Evolutionary conservation across 2,329 filamentous ascomycete genomes (phyloP).

Genomic region (Xenoacremonium recifei): DNA sequence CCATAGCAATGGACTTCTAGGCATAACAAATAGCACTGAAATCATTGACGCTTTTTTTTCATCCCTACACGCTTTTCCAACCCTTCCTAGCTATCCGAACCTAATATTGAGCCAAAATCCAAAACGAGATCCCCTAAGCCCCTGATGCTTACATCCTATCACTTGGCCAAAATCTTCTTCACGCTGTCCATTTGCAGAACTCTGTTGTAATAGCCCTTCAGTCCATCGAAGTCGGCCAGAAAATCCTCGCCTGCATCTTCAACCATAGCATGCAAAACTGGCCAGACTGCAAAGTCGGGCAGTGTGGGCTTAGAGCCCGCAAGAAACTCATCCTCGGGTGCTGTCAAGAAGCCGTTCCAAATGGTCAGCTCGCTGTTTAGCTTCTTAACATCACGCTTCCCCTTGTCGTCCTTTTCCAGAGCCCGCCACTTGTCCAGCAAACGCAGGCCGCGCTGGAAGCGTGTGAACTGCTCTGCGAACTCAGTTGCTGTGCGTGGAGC

Average conservation of each 20-base stretch:
- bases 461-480: slow-evolving; percentile 36
- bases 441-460: slow-evolving; percentile 39
- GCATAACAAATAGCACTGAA: no score
- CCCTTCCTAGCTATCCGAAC: no score
- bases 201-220: slow-evolving; percentile 39
- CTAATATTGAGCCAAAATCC: no score
- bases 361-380: slow-evolving; percentile 33
- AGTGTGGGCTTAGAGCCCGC: slow-evolving; percentile 41
- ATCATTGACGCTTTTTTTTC: no score
- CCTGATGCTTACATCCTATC: no score
- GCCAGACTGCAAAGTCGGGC: slow-evolving; percentile 58
- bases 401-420: slow-evolving; percentile 5
- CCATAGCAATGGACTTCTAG: no score
- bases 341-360: slow-evolving; percentile 39
- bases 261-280: slow-evolving; percentile 48
- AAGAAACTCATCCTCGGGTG: slow-evolving; percentile 40
- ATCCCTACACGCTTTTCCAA: no score
- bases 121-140: no score
- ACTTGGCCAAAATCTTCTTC: slow-evolving; percentile 21
- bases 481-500: slow-evolving; percentile 23
- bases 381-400: slow-evolving; percentile 14
- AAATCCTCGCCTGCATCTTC: slow-evolving; percentile 29
- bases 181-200: slow-evolving; percentile 21
- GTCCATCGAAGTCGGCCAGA: slow-evolving; percentile 27
- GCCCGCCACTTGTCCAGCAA: slow-evolving; percentile 37